Percentiles rank a stretch among this genome's conserved stretches.
Conservation (phyloP, 352 stramenopile genomes). For the Globisporangium acanthophoron region DNA sequence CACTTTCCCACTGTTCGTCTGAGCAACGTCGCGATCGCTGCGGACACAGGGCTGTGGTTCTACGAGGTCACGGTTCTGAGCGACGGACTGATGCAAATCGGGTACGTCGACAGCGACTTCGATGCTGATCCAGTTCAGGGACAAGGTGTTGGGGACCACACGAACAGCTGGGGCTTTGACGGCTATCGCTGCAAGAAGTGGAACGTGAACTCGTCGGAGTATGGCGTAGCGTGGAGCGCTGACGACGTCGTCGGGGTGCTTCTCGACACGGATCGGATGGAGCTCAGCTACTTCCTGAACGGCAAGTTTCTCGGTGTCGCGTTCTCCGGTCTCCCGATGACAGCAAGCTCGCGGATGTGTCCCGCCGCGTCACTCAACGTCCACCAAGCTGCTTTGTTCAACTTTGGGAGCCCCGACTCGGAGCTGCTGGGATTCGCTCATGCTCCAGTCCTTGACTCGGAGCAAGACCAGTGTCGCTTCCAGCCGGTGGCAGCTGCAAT, state of each 20-base stretch:
- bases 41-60: constrained; percentile 76
- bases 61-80: constrained; percentile 89
- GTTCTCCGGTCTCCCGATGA: constrained; percentile 55
- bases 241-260: constrained; percentile 86
- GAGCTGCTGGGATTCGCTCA: constrained; percentile 26
- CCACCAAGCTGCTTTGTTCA: constrained; percentile 70
- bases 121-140: constrained; percentile 73
- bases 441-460: constrained; percentile 25
- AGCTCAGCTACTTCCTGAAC: constrained; percentile 91
- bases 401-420: constrained; percentile 41
- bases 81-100: constrained; percentile 92
- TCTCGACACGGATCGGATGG: constrained; percentile 77
- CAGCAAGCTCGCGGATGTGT: constrained; percentile 42
- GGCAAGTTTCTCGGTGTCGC: constrained; percentile 83
- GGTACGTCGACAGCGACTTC: constrained; percentile 88
- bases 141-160: constrained; percentile 90
- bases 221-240: constrained; percentile 73
- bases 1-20: constrained; percentile 82
- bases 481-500: constrained; percentile 31
- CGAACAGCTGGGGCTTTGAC: constrained; percentile 90
- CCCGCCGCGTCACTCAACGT: constrained; percentile 87
- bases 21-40: constrained; percentile 35
- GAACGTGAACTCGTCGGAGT: constrained; percentile 79
- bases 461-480: constrained; percentile 38
- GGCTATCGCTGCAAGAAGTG: constrained; percentile 86